Evolutionary conservation across 2,329 filamentous ascomycete species (phyloP).

Genomic region (Diaporthe vexans): DNA sequence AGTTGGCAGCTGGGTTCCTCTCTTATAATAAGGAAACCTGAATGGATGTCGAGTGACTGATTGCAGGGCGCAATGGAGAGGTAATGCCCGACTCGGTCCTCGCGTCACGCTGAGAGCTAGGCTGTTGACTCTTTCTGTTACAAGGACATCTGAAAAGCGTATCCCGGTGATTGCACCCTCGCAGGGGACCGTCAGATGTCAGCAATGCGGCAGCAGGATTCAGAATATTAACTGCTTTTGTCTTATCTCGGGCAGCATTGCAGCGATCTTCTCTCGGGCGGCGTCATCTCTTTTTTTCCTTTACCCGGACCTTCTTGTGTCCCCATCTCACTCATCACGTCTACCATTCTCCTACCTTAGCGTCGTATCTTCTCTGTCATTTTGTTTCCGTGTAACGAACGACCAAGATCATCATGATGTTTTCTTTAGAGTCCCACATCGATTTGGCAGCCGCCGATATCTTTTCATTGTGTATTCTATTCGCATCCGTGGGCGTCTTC

Average conservation of each 20-base stretch:
- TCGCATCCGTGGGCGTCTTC: conserved; percentile 22
- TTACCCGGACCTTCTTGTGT: not conserved
- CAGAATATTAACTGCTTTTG: conserved; percentile 8
- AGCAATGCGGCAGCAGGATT: not conserved
- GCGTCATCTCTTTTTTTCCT: not conserved
- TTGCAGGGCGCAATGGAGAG: not conserved
- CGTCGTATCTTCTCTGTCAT: conserved; percentile 18
- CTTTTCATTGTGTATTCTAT: conserved; percentile 11
- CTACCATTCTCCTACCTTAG: not conserved
- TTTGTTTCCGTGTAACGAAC: conserved; percentile 15
- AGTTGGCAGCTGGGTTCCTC: conserved; percentile 12
- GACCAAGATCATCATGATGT: conserved; percentile 25
- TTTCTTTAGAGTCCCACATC: conserved; percentile 11
- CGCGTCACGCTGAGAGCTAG: not conserved
- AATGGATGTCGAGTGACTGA: not conserved
- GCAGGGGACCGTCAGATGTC: conserved; percentile 14
- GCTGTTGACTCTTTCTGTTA: not conserved
- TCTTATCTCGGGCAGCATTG: conserved; percentile 26
- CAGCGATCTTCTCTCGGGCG: not conserved
- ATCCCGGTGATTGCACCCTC: not conserved
- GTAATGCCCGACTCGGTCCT: not conserved
- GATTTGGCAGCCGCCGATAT: not conserved
- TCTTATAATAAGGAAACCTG: not conserved
- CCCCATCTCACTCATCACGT: not conserved
- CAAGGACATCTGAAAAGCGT: conserved; percentile 13